Evolutionary conservation across 805 yeast species (phyloP), one percentile per base, ranked within the genome.

Genomic region (Candida odintsovae): DNA sequence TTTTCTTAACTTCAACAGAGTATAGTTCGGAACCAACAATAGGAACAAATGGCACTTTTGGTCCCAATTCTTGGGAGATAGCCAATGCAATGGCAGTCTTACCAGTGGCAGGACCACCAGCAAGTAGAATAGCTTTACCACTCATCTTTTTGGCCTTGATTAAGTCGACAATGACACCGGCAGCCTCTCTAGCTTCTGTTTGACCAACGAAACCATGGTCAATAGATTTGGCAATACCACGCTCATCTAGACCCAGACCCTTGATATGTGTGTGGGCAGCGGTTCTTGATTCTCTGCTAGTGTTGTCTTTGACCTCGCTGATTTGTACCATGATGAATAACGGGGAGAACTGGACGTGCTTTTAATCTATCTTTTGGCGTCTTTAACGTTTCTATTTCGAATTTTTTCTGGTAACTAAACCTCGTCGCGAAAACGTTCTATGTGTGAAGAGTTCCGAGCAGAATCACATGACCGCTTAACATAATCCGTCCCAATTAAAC

Each of bases 41-140:
- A 4, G 98, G 98, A 61, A 97, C 90, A 64, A 94, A 94, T 41
- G 99, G 99, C 45, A 94, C 98, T 62, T 92, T 90, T 36, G 95
- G 94, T 5, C 99, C 99, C 57, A 94, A 74, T 64, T 89, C 97
- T 65, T 94, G 98, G 4, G 97, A 88, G 47, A 94, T 82, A 2
- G 97, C 99, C 58, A 94, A 75, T 0, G 98, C 98, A 59, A 94
- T 76, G 1, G 99, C 99, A 3, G 99, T 94, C 65, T 94, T 94
- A 63, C 99, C 99, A 6, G 98, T 92, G 0, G 98, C 97, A 10
- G 99, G 98, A 6, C 96, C 95, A 44, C 99, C 99, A 1, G 99
- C 98, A 45, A 94, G 75, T 50, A 94, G 69, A 43, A 94, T 82
- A n/a, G 97, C 98, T 61, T 92, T 86, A 25, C 99, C 99, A 43